These are phyloP conservation scores for Brasilioporus rufonigricans DNA, from an alignment of 768 basidiomycete genomes.

Conservation along the genomic window DNA sequence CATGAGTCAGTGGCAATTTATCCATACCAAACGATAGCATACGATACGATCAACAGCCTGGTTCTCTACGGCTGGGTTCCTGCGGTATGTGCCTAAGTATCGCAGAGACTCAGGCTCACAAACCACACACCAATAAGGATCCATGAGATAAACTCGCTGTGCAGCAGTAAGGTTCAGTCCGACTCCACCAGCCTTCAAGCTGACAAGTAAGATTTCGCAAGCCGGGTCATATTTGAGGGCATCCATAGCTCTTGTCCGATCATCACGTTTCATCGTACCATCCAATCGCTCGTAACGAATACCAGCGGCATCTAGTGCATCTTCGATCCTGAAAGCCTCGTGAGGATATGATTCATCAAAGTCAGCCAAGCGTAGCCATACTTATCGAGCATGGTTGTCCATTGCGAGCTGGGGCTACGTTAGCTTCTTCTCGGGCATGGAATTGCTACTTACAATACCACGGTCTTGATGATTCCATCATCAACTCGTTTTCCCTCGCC, in stretches of 20 bases:
- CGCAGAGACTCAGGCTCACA: not conserved
- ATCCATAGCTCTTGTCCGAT: constrained; percentile 89
- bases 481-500: constrained; percentile 67
- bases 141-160: constrained; percentile 92
- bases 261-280: constrained; percentile 97
- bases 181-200: constrained; percentile 95
- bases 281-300: constrained; percentile 93
- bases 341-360: constrained; percentile 2
- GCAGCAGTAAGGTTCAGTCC: constrained; percentile 95
- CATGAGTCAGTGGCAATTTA: not conserved
- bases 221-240: constrained; percentile 84
- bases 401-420: constrained; percentile 66
- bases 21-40: constrained; percentile 31
- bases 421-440: constrained; percentile 16
- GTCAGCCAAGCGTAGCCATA: constrained; percentile 28
- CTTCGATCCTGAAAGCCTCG: constrained; percentile 63
- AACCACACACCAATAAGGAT: constrained; percentile 80
- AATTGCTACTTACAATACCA: constrained; percentile 79
- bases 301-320: constrained; percentile 75
- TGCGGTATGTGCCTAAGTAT: constrained; percentile 28
- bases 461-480: constrained; percentile 78
- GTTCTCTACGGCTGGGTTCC: constrained; percentile 97
- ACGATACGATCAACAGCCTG: constrained; percentile 98
- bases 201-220: constrained; percentile 93
- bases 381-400: constrained; percentile 95